These are phyloP conservation scores for Trypanosoma caninum DNA, from an alignment of 208 protist species.

Conservation along the genomic window DNA sequence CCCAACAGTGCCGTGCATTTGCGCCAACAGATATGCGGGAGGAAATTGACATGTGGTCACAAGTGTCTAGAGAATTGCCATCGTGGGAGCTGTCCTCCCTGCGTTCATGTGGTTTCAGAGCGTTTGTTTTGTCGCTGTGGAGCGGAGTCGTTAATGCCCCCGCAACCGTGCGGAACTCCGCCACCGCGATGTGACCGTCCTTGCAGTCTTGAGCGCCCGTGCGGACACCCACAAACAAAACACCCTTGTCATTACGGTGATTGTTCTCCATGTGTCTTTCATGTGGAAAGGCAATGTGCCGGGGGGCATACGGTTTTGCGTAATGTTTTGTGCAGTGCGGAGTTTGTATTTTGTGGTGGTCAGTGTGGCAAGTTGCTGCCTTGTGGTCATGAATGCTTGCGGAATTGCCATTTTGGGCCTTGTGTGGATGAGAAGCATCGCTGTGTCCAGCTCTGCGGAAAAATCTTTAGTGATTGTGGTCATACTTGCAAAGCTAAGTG, in stretches of 20 bases:
- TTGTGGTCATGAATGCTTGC: slow-evolving; percentile 63
- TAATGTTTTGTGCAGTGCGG: slow-evolving; percentile 31
- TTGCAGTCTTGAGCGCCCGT: slow-evolving; percentile 34
- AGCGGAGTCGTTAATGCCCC: slow-evolving; percentile 43
- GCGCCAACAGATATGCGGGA: slow-evolving; percentile 47
- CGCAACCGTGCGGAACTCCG: slow-evolving; percentile 65
- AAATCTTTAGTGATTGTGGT: slow-evolving; percentile 42
- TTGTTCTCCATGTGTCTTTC: slow-evolving; percentile 55
- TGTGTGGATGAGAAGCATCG: slow-evolving; percentile 38
- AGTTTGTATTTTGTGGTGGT: slow-evolving; percentile 34
- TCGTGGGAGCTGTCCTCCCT: slow-evolving; percentile 54
- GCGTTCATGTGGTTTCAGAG: slow-evolving; percentile 50
- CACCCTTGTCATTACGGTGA: slow-evolving; percentile 79
- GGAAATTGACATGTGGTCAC: slow-evolving; percentile 75
- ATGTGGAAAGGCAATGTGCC: slow-evolving; percentile 38
- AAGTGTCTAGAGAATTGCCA: slow-evolving; percentile 66
- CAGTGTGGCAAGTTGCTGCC: slow-evolving; percentile 42
- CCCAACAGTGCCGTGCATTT: slow-evolving; percentile 34
- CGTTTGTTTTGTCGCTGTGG: slow-evolving; percentile 58
- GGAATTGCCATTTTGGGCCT: slow-evolving; percentile 51
- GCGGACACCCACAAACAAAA: slow-evolving; percentile 33
- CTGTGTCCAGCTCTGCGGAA: slow-evolving; percentile 39
- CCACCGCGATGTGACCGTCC: slow-evolving; percentile 52
- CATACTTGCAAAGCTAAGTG: slow-evolving; percentile 54
- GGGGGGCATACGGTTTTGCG: slow-evolving; percentile 35